Evolutionary conservation across 2,329 filamentous ascomycete genomes (phyloP), one percentile per base, ranked within the genome.

Genomic region (Berkeleyomyces rouxiae): DNA sequence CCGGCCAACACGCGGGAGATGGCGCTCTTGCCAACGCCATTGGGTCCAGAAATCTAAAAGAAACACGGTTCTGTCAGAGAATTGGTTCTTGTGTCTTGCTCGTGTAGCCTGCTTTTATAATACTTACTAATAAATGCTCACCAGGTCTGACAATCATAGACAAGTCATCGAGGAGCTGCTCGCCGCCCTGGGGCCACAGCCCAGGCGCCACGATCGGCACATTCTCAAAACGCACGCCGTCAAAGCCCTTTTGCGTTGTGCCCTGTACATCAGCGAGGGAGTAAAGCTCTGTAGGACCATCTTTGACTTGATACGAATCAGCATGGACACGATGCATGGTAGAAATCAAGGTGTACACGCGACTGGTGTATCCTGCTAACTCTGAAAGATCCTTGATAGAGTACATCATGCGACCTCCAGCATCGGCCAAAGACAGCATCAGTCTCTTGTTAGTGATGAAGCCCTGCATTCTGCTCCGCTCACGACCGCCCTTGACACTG

Each of bases 381-480:
- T 99, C 93, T 1, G 91, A 91, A 43, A 99, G 82, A 70, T 99
- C 95, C 74, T 99, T 99, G 78, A 99, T 95, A 66, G 88, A 93
- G 77, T 99, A 99, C 93, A 99, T 99, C 90, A 99, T 96, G 57
- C 93, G 83, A 36, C 92, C 92, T 64, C 93, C 93, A 1, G 93
- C 93, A 73, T 99, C 93, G 7, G 93, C 93, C 44, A 99, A 81
- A 13, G 92, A 97, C 40, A 99, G 81, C 93, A 99, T 97, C 46
- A 99, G 84, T 3, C 93, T 85, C 74, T 99, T 97, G 76, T 99
- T 99, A 10, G 93, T 99, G 74, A 99, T 96, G 74, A 99, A 99
- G 42, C 95, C 90, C 75, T 95, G 93, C 89, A 97, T 99, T 47
- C 95, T 88, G 63, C 86, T 84, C 57, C 88, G 83, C 72, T 95